Evolutionary conservation across 2,329 filamentous ascomycete species (phyloP).

Genomic region (Talaromyces islandicus): DNA sequence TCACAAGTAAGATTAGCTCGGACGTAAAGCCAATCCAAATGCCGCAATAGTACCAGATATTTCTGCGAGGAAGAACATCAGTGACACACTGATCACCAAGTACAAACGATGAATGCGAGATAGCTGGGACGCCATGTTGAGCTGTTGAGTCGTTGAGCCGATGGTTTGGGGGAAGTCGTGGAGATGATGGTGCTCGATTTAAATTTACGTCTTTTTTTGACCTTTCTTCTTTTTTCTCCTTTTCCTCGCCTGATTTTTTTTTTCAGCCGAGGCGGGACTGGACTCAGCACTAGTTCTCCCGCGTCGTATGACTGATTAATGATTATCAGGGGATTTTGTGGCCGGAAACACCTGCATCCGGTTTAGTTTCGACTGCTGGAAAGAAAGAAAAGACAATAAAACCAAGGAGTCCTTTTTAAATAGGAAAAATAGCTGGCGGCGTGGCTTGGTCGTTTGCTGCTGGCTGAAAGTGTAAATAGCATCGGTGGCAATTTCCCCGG

Average conservation of each 20-base stretch:
- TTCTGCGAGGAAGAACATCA: conserved; percentile 42
- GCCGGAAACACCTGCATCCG: background rate
- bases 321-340: background rate
- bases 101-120: conserved; percentile 16
- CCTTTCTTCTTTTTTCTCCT: background rate
- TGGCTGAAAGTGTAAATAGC: background rate
- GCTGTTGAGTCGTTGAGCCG: background rate
- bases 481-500: background rate
- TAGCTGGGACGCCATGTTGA: conserved; percentile 3
- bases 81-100: conserved; percentile 41
- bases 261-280: background rate
- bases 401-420: background rate
- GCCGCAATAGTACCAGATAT: conserved; percentile 32
- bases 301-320: background rate
- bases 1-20: background rate
- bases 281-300: background rate
- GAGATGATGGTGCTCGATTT: background rate
- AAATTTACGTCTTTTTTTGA: background rate
- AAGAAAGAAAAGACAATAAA: background rate
- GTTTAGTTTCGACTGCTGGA: background rate
- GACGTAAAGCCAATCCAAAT: background rate
- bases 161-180: background rate
- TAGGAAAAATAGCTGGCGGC: background rate
- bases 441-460: background rate
- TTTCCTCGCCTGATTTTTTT: background rate